Evolutionary conservation across 2,329 filamentous ascomycete species (phyloP), one percentile per base, ranked within the genome.

Genomic region (Endocalyx cinctus): DNA sequence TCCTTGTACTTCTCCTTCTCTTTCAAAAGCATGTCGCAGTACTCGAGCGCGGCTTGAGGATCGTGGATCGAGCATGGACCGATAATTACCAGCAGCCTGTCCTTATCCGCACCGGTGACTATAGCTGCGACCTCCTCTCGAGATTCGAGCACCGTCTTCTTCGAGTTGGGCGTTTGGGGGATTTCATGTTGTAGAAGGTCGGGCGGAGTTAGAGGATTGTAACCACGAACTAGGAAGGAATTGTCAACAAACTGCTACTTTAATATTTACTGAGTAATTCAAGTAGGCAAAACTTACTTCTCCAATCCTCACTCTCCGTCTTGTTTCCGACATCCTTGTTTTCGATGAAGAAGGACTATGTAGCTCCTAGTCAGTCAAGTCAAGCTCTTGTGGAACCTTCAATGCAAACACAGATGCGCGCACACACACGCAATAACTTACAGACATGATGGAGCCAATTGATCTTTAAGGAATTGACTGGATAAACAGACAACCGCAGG

Each of bases 1-100:
- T 89, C 77, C 59, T 84, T 76, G 69, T 95, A 83, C 69, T 94
- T 92, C 58, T 89, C 78, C 64, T 90, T 89, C 52, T 94, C 71
- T 55, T 78, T 71, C 47, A 94, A 60, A 43, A 98, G 73, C 46
- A 83, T 73, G 55, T 88, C 80, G 72, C 88, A 94, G 79, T 98
- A 98, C 57, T 90, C 87, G 47, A 96, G 77, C 10, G 90, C 90
- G 43, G 87, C 84, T 35, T 82, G 70, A 13, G 92, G 90, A 59
- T 98, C 92, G 69, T 98, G 92, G 62, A 98, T 95, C 16, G 87
- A 95, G 73, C 92, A 98, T 17, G 92, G 92, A 2, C 92, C 92
- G 44, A 97, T 81, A 54, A 97, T 82, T 45, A 98, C 72, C 26
- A 79, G 67, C 35, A 79, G 63, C 27, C 75, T 67, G 32, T 73